These are phyloP conservation scores for Prosopis cineraria DNA, from an alignment of 306 rosid genomes.

Conservation along the genomic window DNA sequence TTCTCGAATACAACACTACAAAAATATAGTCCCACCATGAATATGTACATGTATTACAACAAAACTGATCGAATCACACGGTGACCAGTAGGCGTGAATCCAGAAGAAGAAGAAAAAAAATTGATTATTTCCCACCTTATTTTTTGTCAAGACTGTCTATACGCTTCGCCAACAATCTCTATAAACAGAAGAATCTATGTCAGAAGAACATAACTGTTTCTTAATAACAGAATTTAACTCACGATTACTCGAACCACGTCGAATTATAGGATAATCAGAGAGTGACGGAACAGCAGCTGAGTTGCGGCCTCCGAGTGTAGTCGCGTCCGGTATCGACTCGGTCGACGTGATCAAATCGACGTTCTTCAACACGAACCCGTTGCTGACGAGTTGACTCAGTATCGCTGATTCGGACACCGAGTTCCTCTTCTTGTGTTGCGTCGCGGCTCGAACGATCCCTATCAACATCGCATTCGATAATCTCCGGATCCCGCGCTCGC, in stretches of 20 bases:
- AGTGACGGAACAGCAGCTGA: conserved; percentile 24
- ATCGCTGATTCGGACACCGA: conserved; percentile 52
- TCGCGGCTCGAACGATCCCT: conserved; percentile 52
- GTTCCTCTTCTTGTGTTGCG: conserved; percentile 52
- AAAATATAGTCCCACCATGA: conserved; percentile 46
- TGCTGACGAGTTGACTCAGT: conserved; percentile 56
- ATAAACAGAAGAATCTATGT: conserved; percentile 66
- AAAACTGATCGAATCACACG: conserved; percentile 33
- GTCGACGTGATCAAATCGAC: conserved; percentile 41
- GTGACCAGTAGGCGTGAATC: background rate
- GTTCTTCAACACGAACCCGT: conserved; percentile 42
- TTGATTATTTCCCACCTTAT: background rate
- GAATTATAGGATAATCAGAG: conserved; percentile 42
- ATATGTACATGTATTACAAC: conserved; percentile 48
- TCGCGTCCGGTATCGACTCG: conserved; percentile 55
- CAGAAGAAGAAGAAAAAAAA: too few relatives aligned
- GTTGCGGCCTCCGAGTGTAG: conserved; percentile 34
- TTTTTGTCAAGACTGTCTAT: background rate
- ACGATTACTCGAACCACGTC: conserved; percentile 45
- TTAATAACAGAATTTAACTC: conserved; percentile 50
- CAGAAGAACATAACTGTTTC: conserved; percentile 55
- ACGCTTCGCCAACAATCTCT: conserved; percentile 50
- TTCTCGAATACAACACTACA: conserved; percentile 27
- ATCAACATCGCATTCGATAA: conserved; percentile 49
- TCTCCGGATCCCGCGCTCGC: conserved; percentile 65